Conservation (phyloP, 1,284 basidiomycete species). For the Cryptococcus sp. region DNA sequence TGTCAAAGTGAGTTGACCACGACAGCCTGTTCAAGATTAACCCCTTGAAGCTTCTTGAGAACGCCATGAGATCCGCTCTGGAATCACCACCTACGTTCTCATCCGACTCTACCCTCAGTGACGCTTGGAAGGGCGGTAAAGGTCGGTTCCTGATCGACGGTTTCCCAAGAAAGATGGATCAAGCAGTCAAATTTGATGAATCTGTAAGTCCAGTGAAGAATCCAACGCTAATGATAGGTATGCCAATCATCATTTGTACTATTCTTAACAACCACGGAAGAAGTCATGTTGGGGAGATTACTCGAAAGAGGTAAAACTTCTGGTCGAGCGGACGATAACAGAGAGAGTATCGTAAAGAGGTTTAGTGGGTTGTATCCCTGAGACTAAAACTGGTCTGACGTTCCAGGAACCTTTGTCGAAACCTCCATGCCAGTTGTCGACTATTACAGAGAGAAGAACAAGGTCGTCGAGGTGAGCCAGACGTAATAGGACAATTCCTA, state of each 20-base stretch:
- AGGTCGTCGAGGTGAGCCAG: constrained; percentile 72
- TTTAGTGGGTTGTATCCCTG: constrained; percentile 61
- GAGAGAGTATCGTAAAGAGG: constrained; percentile 91
- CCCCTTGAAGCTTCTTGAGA: constrained; percentile 66
- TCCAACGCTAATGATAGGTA: constrained; percentile 54
- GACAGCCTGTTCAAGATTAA: neutral
- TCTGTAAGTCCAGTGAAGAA: constrained; percentile 55
- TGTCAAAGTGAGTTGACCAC: constrained; percentile 56
- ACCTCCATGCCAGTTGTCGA: constrained; percentile 97
- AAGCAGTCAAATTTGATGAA: constrained; percentile 88
- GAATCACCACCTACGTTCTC: constrained; percentile 29
- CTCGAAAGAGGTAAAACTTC: constrained; percentile 89
- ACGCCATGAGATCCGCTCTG: constrained; percentile 76
- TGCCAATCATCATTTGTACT: constrained; percentile 75
- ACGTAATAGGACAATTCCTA: no score
- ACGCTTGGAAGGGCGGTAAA: constrained; percentile 65
- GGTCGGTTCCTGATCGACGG: constrained; percentile 95
- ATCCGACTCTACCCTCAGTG: constrained; percentile 11
- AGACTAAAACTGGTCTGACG: neutral
- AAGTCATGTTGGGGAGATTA: constrained; percentile 80
- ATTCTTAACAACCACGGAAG: constrained; percentile 85
- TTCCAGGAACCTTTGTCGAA: constrained; percentile 77
- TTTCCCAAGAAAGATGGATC: constrained; percentile 98
- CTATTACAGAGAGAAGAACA: constrained; percentile 65
- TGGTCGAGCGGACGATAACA: constrained; percentile 93